Base-by-base conservation (phyloP, 306 rosid genomes). In the Aeschynomene evenia region DNA sequence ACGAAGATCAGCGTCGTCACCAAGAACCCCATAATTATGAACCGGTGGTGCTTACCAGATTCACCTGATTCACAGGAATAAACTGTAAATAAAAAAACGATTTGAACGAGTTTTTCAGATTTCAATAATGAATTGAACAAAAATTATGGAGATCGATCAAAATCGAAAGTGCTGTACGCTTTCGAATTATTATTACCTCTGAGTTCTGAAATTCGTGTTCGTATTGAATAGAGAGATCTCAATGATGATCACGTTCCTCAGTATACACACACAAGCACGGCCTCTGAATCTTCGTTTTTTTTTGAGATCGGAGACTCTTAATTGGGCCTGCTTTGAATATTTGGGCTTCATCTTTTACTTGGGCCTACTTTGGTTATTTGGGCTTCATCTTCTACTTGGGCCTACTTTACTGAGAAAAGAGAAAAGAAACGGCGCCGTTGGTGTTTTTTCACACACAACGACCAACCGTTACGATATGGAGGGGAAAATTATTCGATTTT, bases 1-100 rank as follows among this genome's bases (percentile, higher is more conserved):
- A 31, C 37, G 80, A 89, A 89, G 48, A 89, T 80, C 28, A 89
- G 73, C 70, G 86, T 72, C 19, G 96, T 85, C 7, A 85, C 86
- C 57, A 85, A 37, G 64, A 89, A 89, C 13, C 87, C 96, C 96
- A 89, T 89, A 21, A 34, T 34, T 34, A 34, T 28, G 31, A 28
- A 28, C 5, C 31, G 31, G 31, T 28, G 31, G 31, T 28, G 31
- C 14, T 7, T 72, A 62, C 43, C 31, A 5, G 31, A 26, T 26
- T 28, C 31, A 28, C n/a, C n/a, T n/a, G n/a, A n/a, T n/a, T n/a
- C n/a, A 28, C 31, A 28, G 5, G 5, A 28, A 3, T 0, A 28
- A 28, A 28, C 5, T 2, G 31, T 28, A 28, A 1, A 28, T 28
- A 4, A 28, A 28, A 4, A 28, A 28, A 28, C 39, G 39, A 34